Evolutionary conservation across 2,329 filamentous ascomycete species (phyloP).

Genomic region (Xylaria sp.): DNA sequence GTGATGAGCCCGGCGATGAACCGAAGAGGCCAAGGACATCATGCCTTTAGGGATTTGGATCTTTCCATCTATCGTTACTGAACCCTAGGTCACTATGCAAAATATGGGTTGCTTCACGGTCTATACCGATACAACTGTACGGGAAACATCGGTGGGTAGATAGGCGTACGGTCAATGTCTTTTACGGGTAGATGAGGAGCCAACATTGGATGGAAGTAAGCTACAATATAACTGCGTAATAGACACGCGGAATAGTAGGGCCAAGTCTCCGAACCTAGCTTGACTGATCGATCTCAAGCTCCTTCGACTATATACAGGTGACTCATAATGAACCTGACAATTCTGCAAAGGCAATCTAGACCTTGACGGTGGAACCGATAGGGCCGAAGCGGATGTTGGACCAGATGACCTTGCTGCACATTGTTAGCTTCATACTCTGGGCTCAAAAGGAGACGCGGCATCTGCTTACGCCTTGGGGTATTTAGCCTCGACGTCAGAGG

Average conservation of each 20-base stretch:
- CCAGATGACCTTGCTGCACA: constrained; percentile 49
- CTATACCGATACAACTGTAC: no score
- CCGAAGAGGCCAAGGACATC: no score
- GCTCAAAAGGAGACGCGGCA: background rate
- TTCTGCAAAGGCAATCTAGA: constrained; percentile 28
- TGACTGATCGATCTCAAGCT: constrained; percentile 3
- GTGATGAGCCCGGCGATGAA: no score
- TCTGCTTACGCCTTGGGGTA: constrained; percentile 44
- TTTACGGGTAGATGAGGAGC: background rate
- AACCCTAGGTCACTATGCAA: no score
- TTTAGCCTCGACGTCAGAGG: constrained; percentile 50
- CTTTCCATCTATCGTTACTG: no score
- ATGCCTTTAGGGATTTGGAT: no score
- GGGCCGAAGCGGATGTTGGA: constrained; percentile 58
- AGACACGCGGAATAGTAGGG: background rate
- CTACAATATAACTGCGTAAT: constrained; percentile 5
- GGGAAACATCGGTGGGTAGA: background rate
- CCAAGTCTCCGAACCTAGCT: background rate
- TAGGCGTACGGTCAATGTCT: background rate
- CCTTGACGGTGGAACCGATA: constrained; percentile 51
- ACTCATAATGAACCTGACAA: constrained; percentile 3
- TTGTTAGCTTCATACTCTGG: constrained; percentile 7
- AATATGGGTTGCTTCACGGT: no score
- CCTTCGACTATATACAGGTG: constrained; percentile 21
- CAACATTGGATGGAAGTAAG: background rate